Evolutionary conservation across 352 stramenopile species (phyloP).

Genomic region (Phytophthora melonis): DNA sequence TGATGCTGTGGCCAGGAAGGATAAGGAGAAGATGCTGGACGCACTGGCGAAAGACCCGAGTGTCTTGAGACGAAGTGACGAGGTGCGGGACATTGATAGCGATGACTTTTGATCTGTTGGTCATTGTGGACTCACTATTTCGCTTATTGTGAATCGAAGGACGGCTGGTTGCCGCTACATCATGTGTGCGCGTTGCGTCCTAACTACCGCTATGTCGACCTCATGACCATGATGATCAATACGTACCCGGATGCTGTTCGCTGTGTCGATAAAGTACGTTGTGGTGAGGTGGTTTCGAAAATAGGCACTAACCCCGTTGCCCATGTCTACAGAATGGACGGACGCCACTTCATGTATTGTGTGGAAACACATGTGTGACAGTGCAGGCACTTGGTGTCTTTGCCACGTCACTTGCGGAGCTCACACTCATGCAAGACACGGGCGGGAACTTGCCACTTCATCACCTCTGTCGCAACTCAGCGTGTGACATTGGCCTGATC

Average conservation of each 20-base stretch:
- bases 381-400: slow-evolving; percentile 48
- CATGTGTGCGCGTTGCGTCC: slow-evolving; percentile 56
- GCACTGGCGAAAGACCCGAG: slow-evolving; percentile 40
- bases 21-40: slow-evolving; percentile 64
- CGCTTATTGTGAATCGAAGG: slow-evolving; percentile 26
- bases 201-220: slow-evolving; percentile 63
- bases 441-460: slow-evolving; percentile 59
- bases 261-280: slow-evolving; percentile 54
- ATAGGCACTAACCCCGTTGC: slow-evolving; percentile 3
- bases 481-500: slow-evolving; percentile 55
- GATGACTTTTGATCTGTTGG: neutral
- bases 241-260: slow-evolving; percentile 44
- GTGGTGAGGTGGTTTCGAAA: neutral
- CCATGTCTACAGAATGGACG: slow-evolving; percentile 35
- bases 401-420: slow-evolving; percentile 42
- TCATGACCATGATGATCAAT: slow-evolving; percentile 63
- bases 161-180: slow-evolving; percentile 60
- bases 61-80: slow-evolving; percentile 38
- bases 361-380: slow-evolving; percentile 55
- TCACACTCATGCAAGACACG: slow-evolving; percentile 52
- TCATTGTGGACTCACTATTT: neutral
- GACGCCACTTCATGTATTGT: slow-evolving; percentile 67
- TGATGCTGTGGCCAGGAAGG: slow-evolving; percentile 46
- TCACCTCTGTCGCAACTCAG: slow-evolving; percentile 54
- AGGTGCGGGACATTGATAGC: slow-evolving; percentile 22